Evolutionary conservation across 805 yeast genomes (phyloP), one percentile per base, ranked within the genome.

Genomic region (Myxozyma monticola): DNA sequence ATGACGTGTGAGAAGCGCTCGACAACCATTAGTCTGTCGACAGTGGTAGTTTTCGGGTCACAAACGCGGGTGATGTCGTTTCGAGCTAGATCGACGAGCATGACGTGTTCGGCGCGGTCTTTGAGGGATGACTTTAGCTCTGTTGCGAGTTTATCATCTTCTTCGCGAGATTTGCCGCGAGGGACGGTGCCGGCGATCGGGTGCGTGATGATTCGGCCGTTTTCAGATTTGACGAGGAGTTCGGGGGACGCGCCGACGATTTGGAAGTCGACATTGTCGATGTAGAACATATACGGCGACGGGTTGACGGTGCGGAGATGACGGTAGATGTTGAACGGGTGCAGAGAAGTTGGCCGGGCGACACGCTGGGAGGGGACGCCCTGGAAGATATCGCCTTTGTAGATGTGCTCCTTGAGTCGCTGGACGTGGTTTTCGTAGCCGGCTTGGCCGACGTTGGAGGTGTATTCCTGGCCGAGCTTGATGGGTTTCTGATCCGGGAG

Each of bases 161-260:
- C 98, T 62, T 88, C 95, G 21, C 83, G 73, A 8, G 98, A 88
- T 61, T 80, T 78, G 42, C 99, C 99, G 64, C 99, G 81, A 60
- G 74, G 79, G 51, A 93, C 85, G 2, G 99, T 93, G 45, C 99
- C 99, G 0, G 99, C 99, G 65, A 93, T 93, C 18, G 99, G 99
- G 68, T 93, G 98, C 2, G 97, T 93, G 45, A 91, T 76, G 17
- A 93, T 80, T 61, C 86, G 81, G 56, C 84, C 81, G 30, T 83
- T 75, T 60, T 89, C 96, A 4, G 88, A 74, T 68, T 88, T 87
- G 48, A 91, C 97, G 49, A 93, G 74, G 48, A 91, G 71, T 68
- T 93, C 99, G 1, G 99, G 99, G 10, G 96, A 88, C 0, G 99
- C 99, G 41, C 99, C 99, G 48, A 93, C 91, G 41, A 93, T 78